Evolutionary conservation across 441 rosid species (phyloP).

Genomic region (Geranium incanum): DNA sequence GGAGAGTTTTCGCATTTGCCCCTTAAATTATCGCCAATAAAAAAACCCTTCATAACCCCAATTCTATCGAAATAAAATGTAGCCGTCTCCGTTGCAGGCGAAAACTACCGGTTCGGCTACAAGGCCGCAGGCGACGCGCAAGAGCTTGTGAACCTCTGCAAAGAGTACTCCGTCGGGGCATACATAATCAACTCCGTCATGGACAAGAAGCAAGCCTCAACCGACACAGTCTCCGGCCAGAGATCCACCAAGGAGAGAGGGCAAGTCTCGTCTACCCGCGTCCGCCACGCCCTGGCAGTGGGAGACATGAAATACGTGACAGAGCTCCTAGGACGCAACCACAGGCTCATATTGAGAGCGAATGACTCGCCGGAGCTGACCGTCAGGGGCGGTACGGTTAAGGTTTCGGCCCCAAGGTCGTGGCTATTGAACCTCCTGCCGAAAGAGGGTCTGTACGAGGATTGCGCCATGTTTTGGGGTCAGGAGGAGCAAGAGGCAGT

Average conservation of each 20-base stretch:
- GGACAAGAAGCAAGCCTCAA: constrained; percentile 59
- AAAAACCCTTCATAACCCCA: not conserved
- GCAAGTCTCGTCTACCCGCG: constrained; percentile 85
- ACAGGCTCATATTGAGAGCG: constrained; percentile 49
- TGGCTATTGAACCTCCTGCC: constrained; percentile 63
- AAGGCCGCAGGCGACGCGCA: constrained; percentile 72
- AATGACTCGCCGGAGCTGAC: constrained; percentile 25
- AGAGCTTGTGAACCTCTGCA: constrained; percentile 56
- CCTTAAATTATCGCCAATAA: not conserved
- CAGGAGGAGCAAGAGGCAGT: constrained; percentile 25
- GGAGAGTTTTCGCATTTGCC: too few species aligned
- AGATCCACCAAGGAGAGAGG: constrained; percentile 57
- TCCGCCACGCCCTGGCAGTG: constrained; percentile 64
- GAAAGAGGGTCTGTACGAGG: constrained; percentile 46
- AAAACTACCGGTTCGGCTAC: constrained; percentile 78
- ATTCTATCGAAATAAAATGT: constrained; percentile 10
- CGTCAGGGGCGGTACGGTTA: constrained; percentile 23
- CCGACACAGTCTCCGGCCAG: constrained; percentile 19
- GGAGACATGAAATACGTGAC: constrained; percentile 73
- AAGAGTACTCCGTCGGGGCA: constrained; percentile 50
- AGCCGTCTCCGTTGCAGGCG: constrained; percentile 36
- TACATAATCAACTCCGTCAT: constrained; percentile 64
- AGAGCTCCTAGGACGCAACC: constrained; percentile 70
- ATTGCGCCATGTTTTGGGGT: constrained; percentile 40
- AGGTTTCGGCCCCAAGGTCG: constrained; percentile 47